Percentiles rank a stretch among this genome's conserved stretches.
Evolutionary conservation across 345 rosid species (phyloP).

Genomic region (Erodium maritimum): DNA sequence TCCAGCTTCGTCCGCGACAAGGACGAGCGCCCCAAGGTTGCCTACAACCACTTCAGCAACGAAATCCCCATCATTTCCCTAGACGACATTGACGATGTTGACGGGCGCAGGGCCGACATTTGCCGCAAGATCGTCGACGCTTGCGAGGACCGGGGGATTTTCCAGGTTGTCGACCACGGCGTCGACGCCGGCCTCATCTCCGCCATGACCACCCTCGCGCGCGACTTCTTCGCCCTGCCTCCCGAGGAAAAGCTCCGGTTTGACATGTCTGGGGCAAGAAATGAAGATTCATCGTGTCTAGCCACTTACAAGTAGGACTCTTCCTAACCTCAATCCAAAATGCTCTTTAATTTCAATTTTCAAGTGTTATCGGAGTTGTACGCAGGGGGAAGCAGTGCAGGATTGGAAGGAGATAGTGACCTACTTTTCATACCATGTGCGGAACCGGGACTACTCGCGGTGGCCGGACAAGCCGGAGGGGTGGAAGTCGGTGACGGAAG

Average conservation of each 20-base stretch:
- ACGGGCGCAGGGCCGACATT: slow-evolving; percentile 43
- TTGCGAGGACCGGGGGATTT: slow-evolving; percentile 88
- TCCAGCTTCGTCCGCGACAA: slow-evolving; percentile 66
- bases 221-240: slow-evolving; percentile 62
- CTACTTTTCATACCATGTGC: slow-evolving; percentile 71
- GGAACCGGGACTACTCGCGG: slow-evolving; percentile 66
- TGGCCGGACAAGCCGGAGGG: slow-evolving; percentile 96
- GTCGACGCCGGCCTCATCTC: slow-evolving; percentile 42
- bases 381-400: slow-evolving; percentile 79
- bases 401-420: slow-evolving; percentile 96
- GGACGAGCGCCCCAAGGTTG: slow-evolving; percentile 87
- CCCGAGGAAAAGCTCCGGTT: slow-evolving; percentile 74
- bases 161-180: slow-evolving; percentile 85
- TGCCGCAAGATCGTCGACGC: slow-evolving; percentile 74
- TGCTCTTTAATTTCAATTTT: too few species aligned
- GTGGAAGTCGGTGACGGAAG: slow-evolving; percentile 53
- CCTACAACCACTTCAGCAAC: slow-evolving; percentile 64
- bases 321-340: too few species aligned
- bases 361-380: too few species aligned
- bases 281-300: slow-evolving; percentile 94
- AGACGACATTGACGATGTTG: slow-evolving; percentile 50
- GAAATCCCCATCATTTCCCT: slow-evolving; percentile 81
- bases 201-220: slow-evolving; percentile 67
- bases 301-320: slow-evolving; percentile 85
- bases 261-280: slow-evolving; percentile 96